These are phyloP conservation scores for Cystobasidium slooffiae DNA, from an alignment of 1,284 basidiomycete species.

Conservation along the genomic window DNA sequence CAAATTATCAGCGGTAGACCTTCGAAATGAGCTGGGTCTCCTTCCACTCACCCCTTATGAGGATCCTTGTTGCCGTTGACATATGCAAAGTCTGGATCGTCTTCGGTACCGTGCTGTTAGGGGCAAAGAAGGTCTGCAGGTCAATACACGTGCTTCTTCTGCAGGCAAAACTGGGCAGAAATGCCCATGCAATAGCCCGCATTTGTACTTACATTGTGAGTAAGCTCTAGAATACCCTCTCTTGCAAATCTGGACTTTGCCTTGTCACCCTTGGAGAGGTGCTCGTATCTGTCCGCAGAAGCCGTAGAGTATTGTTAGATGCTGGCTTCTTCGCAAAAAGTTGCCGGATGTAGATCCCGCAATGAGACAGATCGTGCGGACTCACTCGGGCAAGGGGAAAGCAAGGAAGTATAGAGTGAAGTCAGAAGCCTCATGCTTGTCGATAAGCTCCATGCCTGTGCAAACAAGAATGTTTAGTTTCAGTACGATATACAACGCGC, in stretches of 20 bases:
- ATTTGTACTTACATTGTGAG: slow-evolving; percentile 66
- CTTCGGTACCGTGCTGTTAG: slow-evolving; percentile 73
- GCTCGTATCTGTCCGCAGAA: slow-evolving; percentile 50
- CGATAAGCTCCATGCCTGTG: slow-evolving; percentile 45
- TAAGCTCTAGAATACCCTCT: slow-evolving; percentile 79
- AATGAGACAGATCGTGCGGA: neutral
- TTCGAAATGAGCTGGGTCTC: neutral
- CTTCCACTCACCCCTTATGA: slow-evolving; percentile 68
- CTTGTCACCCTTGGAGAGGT: slow-evolving; percentile 56
- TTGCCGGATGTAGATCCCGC: neutral
- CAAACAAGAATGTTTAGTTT: neutral
- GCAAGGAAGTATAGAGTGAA: slow-evolving; percentile 47
- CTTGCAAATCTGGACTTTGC: slow-evolving; percentile 54
- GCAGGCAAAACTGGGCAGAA: slow-evolving; percentile 19
- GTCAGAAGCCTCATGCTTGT: slow-evolving; percentile 39
- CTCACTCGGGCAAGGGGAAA: slow-evolving; percentile 41
- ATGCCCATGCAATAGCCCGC: neutral
- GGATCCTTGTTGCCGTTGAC: slow-evolving; percentile 82
- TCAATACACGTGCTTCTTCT: slow-evolving; percentile 35
- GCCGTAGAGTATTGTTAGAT: neutral
- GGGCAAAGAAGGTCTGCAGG: neutral
- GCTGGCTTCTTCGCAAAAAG: neutral
- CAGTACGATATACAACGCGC: neutral
- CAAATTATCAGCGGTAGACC: neutral
- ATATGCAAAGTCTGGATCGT: slow-evolving; percentile 78